These are phyloP conservation scores for Ascochyta lentis DNA, from an alignment of 2,329 filamentous ascomycete genomes.

Conservation along the genomic window DNA sequence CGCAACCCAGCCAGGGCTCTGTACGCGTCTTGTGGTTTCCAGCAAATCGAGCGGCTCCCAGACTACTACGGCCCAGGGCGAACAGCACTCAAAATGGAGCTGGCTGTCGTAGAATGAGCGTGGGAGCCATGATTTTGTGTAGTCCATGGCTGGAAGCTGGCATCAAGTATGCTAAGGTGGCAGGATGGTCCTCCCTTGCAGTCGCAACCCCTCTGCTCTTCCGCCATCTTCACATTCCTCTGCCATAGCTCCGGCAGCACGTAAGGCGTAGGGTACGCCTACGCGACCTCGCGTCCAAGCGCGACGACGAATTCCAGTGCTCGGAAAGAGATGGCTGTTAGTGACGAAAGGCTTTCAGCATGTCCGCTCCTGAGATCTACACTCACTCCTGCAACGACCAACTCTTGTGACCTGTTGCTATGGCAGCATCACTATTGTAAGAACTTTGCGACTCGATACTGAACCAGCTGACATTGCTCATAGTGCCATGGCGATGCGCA, in stretches of 20 bases:
- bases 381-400: slow-evolving; percentile 17
- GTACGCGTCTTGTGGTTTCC: slow-evolving; percentile 56
- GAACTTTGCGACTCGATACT: background rate
- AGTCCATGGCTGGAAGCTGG: slow-evolving; percentile 20
- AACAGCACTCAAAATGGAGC: slow-evolving; percentile 50
- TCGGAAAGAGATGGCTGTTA: slow-evolving; percentile 40
- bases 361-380: slow-evolving; percentile 22
- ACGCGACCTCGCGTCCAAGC: slow-evolving; percentile 35
- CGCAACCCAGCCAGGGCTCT: slow-evolving; percentile 54
- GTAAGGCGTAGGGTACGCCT: slow-evolving; percentile 28
- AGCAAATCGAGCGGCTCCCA: slow-evolving; percentile 53
- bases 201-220: slow-evolving; percentile 24
- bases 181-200: slow-evolving; percentile 42
- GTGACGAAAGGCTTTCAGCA: slow-evolving; percentile 30
- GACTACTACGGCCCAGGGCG: slow-evolving; percentile 60
- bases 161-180: slow-evolving; percentile 29
- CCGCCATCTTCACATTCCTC: slow-evolving; percentile 37
- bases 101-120: slow-evolving; percentile 25
- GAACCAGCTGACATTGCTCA: slow-evolving; percentile 1
- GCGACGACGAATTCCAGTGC: slow-evolving; percentile 38
- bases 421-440: slow-evolving; percentile 28
- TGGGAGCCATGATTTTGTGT: background rate
- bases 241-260: slow-evolving; percentile 24
- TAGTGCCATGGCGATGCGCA: slow-evolving; percentile 28
- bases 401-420: slow-evolving; percentile 20